Evolutionary conservation across 2,329 filamentous ascomycete genomes (phyloP).

Genomic region (Phyllachora maydis): DNA sequence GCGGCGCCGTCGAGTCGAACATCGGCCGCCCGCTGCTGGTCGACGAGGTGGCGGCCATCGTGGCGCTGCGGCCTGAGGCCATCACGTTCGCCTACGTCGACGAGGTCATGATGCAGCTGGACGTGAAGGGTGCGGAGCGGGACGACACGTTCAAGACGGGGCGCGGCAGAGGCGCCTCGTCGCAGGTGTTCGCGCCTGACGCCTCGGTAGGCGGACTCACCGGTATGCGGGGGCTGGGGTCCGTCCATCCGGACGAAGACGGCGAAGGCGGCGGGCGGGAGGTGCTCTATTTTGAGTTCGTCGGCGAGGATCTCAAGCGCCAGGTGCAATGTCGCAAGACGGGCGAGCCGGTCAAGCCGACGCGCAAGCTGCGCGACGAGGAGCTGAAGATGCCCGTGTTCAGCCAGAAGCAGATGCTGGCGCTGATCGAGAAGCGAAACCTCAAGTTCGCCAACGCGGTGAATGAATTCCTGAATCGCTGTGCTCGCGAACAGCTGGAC

Average conservation of each 20-base stretch:
- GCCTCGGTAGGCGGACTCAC: constrained; percentile 34
- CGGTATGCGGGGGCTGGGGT: constrained; percentile 20
- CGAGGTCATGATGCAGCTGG: constrained; percentile 62
- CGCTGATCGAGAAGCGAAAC: constrained; percentile 77
- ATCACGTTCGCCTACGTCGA: constrained; percentile 78
- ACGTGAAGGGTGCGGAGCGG: constrained; percentile 46
- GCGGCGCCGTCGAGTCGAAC: constrained; percentile 64
- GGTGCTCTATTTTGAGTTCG: constrained; percentile 76
- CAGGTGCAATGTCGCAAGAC: constrained; percentile 55
- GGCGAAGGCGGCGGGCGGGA: constrained; percentile 27
- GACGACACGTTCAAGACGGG: constrained; percentile 43
- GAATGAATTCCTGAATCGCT: constrained; percentile 56
- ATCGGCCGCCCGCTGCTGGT: constrained; percentile 48
- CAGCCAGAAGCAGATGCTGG: constrained; percentile 81
- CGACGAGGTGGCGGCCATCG: constrained; percentile 68
- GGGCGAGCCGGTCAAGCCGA: constrained; percentile 48
- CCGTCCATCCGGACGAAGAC: constrained; percentile 7
- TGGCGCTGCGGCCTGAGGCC: constrained; percentile 53
- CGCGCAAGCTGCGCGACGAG: constrained; percentile 51
- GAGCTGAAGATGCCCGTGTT: constrained; percentile 81
- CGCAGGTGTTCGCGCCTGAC: constrained; percentile 28
- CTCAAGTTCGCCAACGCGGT: constrained; percentile 61
- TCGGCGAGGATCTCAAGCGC: constrained; percentile 77
- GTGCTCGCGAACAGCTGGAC: constrained; percentile 41
- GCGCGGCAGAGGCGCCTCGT: constrained; percentile 26